Conservation (phyloP, 495 filamentous ascomycete genomes). For the Penicillium odoratum region DNA sequence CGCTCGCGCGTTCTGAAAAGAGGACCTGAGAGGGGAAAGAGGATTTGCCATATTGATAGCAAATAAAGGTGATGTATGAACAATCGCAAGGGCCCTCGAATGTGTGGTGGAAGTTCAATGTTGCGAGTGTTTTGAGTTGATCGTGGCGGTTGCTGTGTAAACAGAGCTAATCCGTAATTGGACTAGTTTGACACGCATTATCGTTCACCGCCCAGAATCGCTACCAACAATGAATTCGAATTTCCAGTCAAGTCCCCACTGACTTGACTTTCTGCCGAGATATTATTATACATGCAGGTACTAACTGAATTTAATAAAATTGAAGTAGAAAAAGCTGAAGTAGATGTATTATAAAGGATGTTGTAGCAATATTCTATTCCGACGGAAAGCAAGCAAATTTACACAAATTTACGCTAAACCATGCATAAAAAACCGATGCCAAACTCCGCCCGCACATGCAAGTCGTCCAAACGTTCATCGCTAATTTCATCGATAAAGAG, state of each 20-base stretch:
- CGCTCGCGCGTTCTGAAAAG: conserved; percentile 43
- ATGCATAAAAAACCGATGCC: background rate
- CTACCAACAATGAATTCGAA: background rate
- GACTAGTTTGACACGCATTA: conserved; percentile 17
- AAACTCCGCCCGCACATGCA: conserved; percentile 1
- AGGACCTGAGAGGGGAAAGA: conserved; percentile 46
- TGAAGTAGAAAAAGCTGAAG: no score
- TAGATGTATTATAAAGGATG: no score
- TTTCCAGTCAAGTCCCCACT: background rate
- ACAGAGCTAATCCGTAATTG: conserved; percentile 38
- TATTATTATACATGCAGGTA: no score
- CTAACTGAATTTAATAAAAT: no score
- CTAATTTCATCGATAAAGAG: background rate
- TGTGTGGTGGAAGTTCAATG: background rate
- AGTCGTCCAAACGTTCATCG: background rate
- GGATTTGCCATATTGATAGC: conserved; percentile 41
- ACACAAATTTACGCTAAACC: background rate
- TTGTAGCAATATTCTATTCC: no score
- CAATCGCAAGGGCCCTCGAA: background rate
- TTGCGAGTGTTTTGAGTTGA: conserved; percentile 24
- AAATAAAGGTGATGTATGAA: background rate
- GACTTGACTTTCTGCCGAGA: background rate
- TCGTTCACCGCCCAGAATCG: background rate
- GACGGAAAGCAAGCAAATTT: no score
- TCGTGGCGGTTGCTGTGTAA: conserved; percentile 44